Evolutionary conservation across 495 filamentous ascomycete genomes (phyloP), one percentile per base, ranked within the genome.

Genomic region (Penicillium pancosmium): DNA sequence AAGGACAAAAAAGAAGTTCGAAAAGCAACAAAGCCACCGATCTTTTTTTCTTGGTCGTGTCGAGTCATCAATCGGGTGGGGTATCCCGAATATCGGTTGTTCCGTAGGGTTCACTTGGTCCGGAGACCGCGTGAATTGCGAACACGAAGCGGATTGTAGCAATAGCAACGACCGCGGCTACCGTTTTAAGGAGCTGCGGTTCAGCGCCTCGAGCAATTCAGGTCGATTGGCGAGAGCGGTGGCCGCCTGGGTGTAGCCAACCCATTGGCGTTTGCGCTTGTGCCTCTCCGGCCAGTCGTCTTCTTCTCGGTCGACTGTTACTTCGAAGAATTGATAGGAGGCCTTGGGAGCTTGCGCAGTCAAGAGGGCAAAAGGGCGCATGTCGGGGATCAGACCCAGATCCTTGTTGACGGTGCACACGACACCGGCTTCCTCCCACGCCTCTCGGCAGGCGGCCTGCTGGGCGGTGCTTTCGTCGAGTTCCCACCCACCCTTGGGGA

Each of bases 401-500:
- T 96, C 91, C 64, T 85, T 85, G 56, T 84, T 84, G 67, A 97
- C 86, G 33, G 82, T 88, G 71, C 92, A 91, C 57, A 86, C 75
- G 66, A 98, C 92, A 63, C 94, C 94, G 51, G 91, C 94, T 77
- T 98, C 94, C 77, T 98, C 94, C 94, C 94, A 98, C 46, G 94
- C 95, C 77, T 98, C 94, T 57, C 94, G 77, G 58, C 80, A 81
- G 38, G 88, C 88, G 18, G 88, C 88, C 51, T 89, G 85, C 62
- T 83, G 73, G 16, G 84, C 80, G 34, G 84, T 86, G 40, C 76
- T 82, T 76, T 98, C 94, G 76, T 98, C 94, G 16, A 85, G 88
- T 74, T 98, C 94, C 91, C 95, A 98, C 54, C 94, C 94, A 64
- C 94, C 94, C 72, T 98, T 98, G 54, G 94, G 94, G 55, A 98